Percentiles rank a stretch among this genome's conserved stretches.
phyloP scores from a whole-genome alignment of 257 asterid species.

The Solanum okadae region DNA sequence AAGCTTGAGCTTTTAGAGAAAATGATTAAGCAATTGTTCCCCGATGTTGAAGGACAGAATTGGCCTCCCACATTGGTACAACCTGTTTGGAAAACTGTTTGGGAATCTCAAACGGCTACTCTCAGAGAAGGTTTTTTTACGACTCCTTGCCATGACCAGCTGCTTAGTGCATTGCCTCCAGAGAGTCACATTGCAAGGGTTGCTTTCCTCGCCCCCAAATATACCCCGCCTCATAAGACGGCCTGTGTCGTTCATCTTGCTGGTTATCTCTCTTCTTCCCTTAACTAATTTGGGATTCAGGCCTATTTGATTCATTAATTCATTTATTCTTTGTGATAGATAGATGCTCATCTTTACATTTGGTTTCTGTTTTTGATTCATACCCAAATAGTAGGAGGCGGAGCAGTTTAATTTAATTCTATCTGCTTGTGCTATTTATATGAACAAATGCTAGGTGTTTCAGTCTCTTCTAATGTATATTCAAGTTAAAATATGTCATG shows the following conservation, averaged over 20 bases:
- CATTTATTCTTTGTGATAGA: background rate
- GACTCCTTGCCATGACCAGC: constrained; percentile 75
- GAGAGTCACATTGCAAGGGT: constrained; percentile 85
- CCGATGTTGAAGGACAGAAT: constrained; percentile 49
- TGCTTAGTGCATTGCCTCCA: constrained; percentile 82
- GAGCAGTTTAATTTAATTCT: background rate
- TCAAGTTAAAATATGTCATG: background rate
- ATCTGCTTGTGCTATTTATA: background rate
- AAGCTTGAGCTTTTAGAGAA: constrained; percentile 83
- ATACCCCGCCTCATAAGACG: constrained; percentile 43
- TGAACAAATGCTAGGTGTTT: background rate
- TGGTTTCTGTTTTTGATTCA: background rate
- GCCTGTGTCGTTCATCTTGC: constrained; percentile 99
- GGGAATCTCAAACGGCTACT: constrained; percentile 75
- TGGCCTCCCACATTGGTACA: constrained; percentile 74
- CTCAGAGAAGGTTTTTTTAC: constrained; percentile 75
- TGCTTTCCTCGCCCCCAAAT: constrained; percentile 77
- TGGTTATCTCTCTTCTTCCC: constrained; percentile 26
- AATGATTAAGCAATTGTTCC: constrained; percentile 65
- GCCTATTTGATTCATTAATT: background rate
- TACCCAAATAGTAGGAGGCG: background rate
- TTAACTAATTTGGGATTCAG: background rate
- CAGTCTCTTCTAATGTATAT: background rate
- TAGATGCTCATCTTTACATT: background rate
- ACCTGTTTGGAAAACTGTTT: constrained; percentile 78